phyloP scores from a whole-genome alignment of 2,329 filamentous ascomycete species.

The Exserohilum turcica region DNA sequence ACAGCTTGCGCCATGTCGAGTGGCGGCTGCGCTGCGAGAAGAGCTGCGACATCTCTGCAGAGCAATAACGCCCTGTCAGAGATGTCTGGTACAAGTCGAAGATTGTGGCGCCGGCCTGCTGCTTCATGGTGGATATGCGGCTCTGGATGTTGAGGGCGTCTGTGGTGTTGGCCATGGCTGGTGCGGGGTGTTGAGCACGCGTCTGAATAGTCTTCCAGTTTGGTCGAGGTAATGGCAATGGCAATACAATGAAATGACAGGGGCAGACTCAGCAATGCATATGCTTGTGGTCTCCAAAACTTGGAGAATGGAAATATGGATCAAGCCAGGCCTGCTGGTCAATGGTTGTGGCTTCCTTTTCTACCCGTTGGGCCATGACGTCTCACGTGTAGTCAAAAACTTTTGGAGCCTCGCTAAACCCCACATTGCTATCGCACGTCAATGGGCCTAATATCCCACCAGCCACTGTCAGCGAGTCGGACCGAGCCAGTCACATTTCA shows the following conservation, averaged over 20 bases:
- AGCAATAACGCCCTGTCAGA: slow-evolving; percentile 66
- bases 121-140: slow-evolving; percentile 29
- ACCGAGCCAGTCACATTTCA: slow-evolving; percentile 6
- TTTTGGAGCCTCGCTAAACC: slow-evolving; percentile 34
- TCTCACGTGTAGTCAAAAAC: slow-evolving; percentile 31
- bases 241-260: no score
- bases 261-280: no score
- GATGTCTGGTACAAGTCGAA: slow-evolving; percentile 38
- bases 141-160: slow-evolving; percentile 30
- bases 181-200: background rate
- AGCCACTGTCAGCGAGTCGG: no score
- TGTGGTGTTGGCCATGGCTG: slow-evolving; percentile 23
- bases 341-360: slow-evolving; percentile 23
- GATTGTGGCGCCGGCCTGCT: slow-evolving; percentile 24
- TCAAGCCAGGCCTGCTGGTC: no score
- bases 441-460: slow-evolving; percentile 18
- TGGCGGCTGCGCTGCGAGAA: slow-evolving; percentile 78
- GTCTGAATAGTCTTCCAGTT: slow-evolving; percentile 13
- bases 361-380: slow-evolving; percentile 16
- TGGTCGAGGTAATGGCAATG: background rate
- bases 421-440: slow-evolving; percentile 27
- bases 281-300: no score
- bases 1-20: slow-evolving; percentile 82
- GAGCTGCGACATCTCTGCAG: slow-evolving; percentile 62
- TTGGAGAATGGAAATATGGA: no score